Conservation (phyloP, 2,329 filamentous ascomycete genomes). For the Botrytis hyacinthi region DNA sequence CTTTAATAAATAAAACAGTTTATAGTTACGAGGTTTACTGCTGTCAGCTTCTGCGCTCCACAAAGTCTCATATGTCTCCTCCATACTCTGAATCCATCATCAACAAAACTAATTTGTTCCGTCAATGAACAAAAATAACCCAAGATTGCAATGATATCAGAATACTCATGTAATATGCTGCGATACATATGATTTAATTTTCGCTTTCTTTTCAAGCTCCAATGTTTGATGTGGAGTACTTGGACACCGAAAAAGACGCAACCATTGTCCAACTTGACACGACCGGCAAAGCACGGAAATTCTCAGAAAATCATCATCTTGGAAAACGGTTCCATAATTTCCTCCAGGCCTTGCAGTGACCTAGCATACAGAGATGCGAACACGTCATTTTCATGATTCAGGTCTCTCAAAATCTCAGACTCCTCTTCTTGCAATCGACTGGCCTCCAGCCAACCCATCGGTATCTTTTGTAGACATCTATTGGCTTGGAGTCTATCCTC, state of each 20-base stretch:
- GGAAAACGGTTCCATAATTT: not conserved
- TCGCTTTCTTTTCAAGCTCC: not conserved
- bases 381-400: not conserved
- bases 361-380: not conserved
- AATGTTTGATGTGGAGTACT: not conserved
- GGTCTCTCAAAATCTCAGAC: not conserved
- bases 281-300: not conserved
- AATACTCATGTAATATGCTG: not conserved
- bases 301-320: not conserved
- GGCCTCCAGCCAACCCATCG: not conserved
- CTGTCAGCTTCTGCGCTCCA: not conserved
- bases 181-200: not conserved
- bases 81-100: not conserved
- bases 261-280: not conserved
- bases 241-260: slow-evolving; percentile 21
- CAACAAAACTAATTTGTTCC: not conserved
- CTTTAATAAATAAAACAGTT: too few relatives aligned
- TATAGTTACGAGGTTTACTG: too few relatives aligned
- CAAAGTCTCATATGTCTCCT: not conserved
- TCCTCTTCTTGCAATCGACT: not conserved
- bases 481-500: not conserved
- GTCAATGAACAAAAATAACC: not conserved
- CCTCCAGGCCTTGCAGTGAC: not conserved
- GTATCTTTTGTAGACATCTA: not conserved
- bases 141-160: too few relatives aligned